phyloP scores from a whole-genome alignment of 2,329 filamentous ascomycete genomes.

The Pseudocercospora cruenta region DNA sequence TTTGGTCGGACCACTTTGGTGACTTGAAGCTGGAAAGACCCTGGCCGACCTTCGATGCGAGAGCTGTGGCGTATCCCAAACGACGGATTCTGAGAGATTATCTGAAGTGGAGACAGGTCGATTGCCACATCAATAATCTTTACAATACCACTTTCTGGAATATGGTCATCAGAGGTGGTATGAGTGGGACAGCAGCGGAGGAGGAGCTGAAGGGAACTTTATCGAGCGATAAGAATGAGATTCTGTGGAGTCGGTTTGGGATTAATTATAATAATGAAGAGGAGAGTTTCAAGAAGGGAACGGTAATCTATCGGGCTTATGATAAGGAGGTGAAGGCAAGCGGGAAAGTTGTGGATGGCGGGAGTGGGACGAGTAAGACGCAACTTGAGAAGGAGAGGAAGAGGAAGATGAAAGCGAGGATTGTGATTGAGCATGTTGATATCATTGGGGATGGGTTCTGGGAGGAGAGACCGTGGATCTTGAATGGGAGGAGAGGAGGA shows the following conservation, averaged over 20 bases:
- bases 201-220: slow-evolving; percentile 79
- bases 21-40: slow-evolving; percentile 68
- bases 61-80: slow-evolving; percentile 87
- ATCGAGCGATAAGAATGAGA: slow-evolving; percentile 90
- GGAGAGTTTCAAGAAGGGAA: slow-evolving; percentile 92
- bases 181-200: slow-evolving; percentile 79
- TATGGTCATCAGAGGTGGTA: slow-evolving; percentile 75
- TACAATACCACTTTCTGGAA: slow-evolving; percentile 98
- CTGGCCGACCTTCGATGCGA: slow-evolving; percentile 87
- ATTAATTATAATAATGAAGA: slow-evolving; percentile 98
- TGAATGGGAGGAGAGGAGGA: slow-evolving; percentile 31
- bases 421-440: slow-evolving; percentile 84
- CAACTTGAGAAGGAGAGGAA: slow-evolving; percentile 84
- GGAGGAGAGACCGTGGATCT: slow-evolving; percentile 77
- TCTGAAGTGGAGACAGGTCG: slow-evolving; percentile 94
- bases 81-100: slow-evolving; percentile 86
- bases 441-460: slow-evolving; percentile 97
- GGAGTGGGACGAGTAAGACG: slow-evolving; percentile 57
- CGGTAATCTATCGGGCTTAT: slow-evolving; percentile 71
- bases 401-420: slow-evolving; percentile 74
- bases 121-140: slow-evolving; percentile 98
- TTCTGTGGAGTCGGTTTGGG: slow-evolving; percentile 82
- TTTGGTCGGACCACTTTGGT: slow-evolving; percentile 74
- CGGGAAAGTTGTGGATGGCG: background rate
- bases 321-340: background rate